Conservation (phyloP, 2,329 filamentous ascomycete species). For the Catunica adiposa region DNA sequence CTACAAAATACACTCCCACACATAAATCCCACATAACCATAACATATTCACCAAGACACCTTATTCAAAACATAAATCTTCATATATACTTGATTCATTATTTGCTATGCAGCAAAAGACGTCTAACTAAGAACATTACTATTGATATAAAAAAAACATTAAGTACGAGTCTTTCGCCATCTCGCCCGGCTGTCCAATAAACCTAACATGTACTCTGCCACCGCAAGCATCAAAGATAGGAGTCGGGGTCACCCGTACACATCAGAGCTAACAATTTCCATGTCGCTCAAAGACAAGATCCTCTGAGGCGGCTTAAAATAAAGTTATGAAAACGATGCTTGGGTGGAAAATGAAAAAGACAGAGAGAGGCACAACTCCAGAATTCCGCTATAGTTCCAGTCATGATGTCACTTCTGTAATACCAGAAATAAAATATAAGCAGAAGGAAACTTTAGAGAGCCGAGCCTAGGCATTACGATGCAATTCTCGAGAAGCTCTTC, state of each 20-base stretch:
- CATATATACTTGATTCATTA: slow-evolving; percentile 12
- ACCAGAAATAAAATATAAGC: slow-evolving; percentile 1
- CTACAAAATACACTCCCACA: background rate
- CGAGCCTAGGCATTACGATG: background rate
- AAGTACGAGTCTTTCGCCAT: background rate
- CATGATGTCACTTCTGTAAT: background rate
- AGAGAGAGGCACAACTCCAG: background rate
- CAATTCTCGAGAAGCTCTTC: background rate
- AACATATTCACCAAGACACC: no score
- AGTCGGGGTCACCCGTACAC: background rate
- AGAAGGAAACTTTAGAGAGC: slow-evolving; percentile 4
- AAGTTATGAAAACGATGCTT: background rate
- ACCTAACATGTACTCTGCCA: background rate
- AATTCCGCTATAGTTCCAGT: background rate
- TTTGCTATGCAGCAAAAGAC: slow-evolving; percentile 8
- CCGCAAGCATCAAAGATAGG: background rate
- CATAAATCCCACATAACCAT: background rate
- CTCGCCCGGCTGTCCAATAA: background rate
- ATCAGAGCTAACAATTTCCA: no score
- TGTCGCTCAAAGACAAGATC: no score
- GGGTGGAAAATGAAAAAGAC: background rate
- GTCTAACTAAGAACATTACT: slow-evolving; percentile 12
- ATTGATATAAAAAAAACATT: slow-evolving; percentile 3
- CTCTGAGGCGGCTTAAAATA: background rate
- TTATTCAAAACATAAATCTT: background rate